A percentile compares a stretch with the other conserved stretches of the same genome.
Conservation (phyloP, 495 filamentous ascomycete genomes). For the Podospora bellae-mahoneyi region DNA sequence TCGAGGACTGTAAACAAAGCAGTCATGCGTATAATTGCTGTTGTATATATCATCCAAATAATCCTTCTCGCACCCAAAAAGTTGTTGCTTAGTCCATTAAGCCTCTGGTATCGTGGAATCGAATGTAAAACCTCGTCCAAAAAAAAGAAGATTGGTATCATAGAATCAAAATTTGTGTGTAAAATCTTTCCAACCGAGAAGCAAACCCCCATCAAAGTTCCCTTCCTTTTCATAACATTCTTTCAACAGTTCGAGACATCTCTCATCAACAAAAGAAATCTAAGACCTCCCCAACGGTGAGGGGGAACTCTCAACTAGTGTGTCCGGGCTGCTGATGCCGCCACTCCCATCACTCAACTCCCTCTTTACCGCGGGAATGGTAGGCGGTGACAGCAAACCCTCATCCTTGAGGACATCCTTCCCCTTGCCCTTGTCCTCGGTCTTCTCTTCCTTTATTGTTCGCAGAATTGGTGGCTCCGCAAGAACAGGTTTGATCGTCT, state of each 20-base stretch:
- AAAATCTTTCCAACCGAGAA: no score
- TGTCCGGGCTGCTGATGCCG: neutral
- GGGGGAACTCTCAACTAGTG: neutral
- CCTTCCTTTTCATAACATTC: no score
- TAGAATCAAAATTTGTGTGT: neutral
- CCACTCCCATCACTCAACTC: neutral
- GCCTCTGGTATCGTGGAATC: neutral
- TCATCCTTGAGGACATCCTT: neutral
- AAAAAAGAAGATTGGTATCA: neutral
- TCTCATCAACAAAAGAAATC: neutral
- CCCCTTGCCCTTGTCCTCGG: neutral
- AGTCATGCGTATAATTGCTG: neutral
- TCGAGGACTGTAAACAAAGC: no score
- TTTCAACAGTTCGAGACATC: no score
- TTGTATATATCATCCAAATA: neutral
- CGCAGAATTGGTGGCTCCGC: neutral
- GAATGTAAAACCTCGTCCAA: neutral
- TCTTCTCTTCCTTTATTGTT: neutral
- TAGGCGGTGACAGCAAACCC: neutral
- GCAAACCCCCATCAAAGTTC: no score
- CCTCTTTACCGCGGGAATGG: neutral
- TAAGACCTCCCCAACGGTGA: constrained; percentile 1
- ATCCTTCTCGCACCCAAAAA: neutral
- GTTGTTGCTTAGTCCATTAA: neutral
- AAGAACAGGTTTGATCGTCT: neutral